These are phyloP conservation scores for Fusarium stilboides DNA, from an alignment of 2,329 filamentous ascomycete genomes.

Conservation along the genomic window DNA sequence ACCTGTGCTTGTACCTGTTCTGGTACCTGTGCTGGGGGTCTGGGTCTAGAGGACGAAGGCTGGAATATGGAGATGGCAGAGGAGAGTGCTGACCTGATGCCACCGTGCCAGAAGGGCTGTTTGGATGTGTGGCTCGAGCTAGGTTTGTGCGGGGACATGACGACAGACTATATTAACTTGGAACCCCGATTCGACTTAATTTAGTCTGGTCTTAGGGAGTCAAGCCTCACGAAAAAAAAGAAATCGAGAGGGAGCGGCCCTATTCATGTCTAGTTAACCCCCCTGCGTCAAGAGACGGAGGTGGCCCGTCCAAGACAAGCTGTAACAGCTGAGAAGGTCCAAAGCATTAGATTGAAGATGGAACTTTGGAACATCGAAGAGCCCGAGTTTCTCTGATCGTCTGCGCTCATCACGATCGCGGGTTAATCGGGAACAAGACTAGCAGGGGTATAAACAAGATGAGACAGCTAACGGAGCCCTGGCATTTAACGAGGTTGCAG, in stretches of 20 bases:
- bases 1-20: slow-evolving; percentile 3
- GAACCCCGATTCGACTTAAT: slow-evolving; percentile 9
- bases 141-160: slow-evolving; percentile 48
- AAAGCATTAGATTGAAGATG: background rate
- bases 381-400: slow-evolving; percentile 27
- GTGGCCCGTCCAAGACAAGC: background rate
- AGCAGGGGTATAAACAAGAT: slow-evolving; percentile 38
- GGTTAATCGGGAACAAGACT: slow-evolving; percentile 26
- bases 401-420: slow-evolving; percentile 40
- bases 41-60: slow-evolving; percentile 18
- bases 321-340: slow-evolving; percentile 10
- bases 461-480: slow-evolving; percentile 32
- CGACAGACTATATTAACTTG: slow-evolving; percentile 40
- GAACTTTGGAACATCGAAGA: slow-evolving; percentile 1
- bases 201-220: slow-evolving; percentile 6
- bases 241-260: background rate
- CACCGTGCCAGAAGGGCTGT: slow-evolving; percentile 30
- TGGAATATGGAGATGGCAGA: slow-evolving; percentile 28
- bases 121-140: slow-evolving; percentile 41
- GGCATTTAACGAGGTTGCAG: background rate
- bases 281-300: background rate
- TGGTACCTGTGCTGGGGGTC: slow-evolving; percentile 16
- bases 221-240: background rate
- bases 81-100: slow-evolving; percentile 31
- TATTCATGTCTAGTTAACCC: background rate